These are phyloP conservation scores for Ambrosiella xylebori DNA, from an alignment of 2,329 filamentous ascomycete genomes.

Conservation along the genomic window DNA sequence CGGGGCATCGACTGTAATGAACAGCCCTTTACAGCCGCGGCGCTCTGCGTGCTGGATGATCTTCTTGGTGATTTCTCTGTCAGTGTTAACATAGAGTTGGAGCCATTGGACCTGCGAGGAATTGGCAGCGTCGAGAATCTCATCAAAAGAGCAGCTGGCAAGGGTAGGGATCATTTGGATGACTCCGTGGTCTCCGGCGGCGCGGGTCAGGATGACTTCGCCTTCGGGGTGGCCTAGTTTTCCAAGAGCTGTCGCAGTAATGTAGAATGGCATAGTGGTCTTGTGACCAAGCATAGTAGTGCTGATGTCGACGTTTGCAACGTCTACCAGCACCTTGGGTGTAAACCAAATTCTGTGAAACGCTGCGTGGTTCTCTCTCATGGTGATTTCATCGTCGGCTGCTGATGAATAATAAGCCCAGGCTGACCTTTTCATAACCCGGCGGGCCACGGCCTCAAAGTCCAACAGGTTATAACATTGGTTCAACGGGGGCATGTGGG, in stretches of 20 bases:
- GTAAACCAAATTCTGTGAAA: conserved; percentile 98
- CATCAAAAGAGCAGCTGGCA: conserved; percentile 92
- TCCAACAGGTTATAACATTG: conserved; percentile 91
- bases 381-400: conserved; percentile 49
- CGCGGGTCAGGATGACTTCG: conserved; percentile 76
- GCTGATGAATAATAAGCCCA: conserved; percentile 98
- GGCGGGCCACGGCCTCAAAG: conserved; percentile 81
- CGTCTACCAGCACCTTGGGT: conserved; percentile 73
- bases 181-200: conserved; percentile 70
- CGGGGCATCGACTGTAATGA: conserved; percentile 96
- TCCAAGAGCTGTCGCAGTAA: conserved; percentile 87
- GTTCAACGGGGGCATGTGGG: conserved; percentile 59
- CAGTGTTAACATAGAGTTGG: conserved; percentile 94
- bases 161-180: conserved; percentile 98
- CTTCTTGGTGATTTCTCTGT: conserved; percentile 72
- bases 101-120: conserved; percentile 75
- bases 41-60: conserved; percentile 85
- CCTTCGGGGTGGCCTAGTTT: conserved; percentile 90
- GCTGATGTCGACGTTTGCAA: conserved; percentile 68
- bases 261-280: conserved; percentile 77
- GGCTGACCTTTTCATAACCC: conserved; percentile 86
- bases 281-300: conserved; percentile 91
- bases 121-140: conserved; percentile 68
- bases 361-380: conserved; percentile 87
- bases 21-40: conserved; percentile 84